phyloP scores from a whole-genome alignment of 176 grass and related monocot species.

The Saccharum officinarum region DNA sequence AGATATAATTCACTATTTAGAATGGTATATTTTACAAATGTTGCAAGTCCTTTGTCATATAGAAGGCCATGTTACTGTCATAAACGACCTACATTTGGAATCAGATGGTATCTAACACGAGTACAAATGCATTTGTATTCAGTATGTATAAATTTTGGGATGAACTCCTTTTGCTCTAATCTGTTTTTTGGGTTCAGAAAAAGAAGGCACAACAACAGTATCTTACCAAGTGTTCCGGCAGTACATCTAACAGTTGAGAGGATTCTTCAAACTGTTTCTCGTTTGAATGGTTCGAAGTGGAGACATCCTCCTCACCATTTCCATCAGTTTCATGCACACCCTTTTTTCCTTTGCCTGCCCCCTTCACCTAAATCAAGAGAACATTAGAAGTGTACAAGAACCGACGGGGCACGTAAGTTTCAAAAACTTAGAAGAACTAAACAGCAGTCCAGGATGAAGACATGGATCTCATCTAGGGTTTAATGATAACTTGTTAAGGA shows the following conservation, averaged over 20 bases:
- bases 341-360: constrained; percentile 59
- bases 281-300: constrained; percentile 64
- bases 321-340: constrained; percentile 51
- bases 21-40: background rate
- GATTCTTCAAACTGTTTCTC: constrained; percentile 66
- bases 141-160: background rate
- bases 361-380: constrained; percentile 56
- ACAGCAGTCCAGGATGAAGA: background rate
- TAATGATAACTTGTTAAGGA: background rate
- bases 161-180: background rate
- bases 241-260: constrained; percentile 48
- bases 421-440: background rate
- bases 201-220: background rate
- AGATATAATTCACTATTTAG: background rate
- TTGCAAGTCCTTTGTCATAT: background rate
- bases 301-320: constrained; percentile 72
- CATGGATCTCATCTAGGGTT: constrained; percentile 23
- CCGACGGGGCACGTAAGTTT: background rate
- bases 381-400: background rate
- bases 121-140: background rate
- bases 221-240: constrained; percentile 70
- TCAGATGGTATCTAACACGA: background rate
- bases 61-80: background rate
- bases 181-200: background rate
- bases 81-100: background rate